Percentiles rank a stretch among this genome's conserved stretches.
Evolutionary conservation across 352 stramenopile genomes (phyloP).

Genomic region (Phytopythium delawarense): DNA sequence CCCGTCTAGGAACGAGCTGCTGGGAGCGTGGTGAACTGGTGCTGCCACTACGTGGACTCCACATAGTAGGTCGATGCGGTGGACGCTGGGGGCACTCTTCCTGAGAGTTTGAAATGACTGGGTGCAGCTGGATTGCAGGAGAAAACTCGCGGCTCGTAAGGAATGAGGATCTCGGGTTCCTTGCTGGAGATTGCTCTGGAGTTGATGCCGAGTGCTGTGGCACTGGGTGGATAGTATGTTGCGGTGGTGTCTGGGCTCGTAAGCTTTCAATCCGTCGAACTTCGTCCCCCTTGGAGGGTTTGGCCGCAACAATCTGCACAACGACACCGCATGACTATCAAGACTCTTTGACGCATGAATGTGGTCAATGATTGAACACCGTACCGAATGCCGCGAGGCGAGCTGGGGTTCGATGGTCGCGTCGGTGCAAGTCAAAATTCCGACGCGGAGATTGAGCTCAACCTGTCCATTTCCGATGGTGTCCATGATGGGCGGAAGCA

Average conservation of each 20-base stretch:
- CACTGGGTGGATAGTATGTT: background rate
- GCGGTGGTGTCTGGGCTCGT: background rate
- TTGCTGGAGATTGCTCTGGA: background rate
- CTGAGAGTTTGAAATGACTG: conserved; percentile 20
- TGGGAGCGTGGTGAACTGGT: background rate
- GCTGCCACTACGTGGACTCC: background rate
- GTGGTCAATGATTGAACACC: background rate
- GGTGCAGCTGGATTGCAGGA: conserved; percentile 32
- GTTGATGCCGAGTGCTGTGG: background rate
- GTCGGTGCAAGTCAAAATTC: conserved; percentile 43
- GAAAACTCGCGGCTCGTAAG: conserved; percentile 35
- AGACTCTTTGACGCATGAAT: background rate
- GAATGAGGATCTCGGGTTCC: conserved; percentile 24
- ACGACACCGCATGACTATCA: background rate
- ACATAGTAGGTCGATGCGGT: conserved; percentile 11
- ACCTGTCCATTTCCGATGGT: conserved; percentile 22
- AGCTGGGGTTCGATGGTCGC: conserved; percentile 53
- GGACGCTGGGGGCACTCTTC: background rate
- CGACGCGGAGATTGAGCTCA: conserved; percentile 60
- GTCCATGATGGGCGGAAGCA: background rate
- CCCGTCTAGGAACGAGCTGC: background rate
- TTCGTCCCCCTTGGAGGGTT: background rate
- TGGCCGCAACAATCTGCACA: background rate
- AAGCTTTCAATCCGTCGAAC: background rate
- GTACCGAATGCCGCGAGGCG: conserved; percentile 41